Evolutionary conservation across 2,329 filamentous ascomycete species (phyloP).

Genomic region (Tolypocladium tropicale): DNA sequence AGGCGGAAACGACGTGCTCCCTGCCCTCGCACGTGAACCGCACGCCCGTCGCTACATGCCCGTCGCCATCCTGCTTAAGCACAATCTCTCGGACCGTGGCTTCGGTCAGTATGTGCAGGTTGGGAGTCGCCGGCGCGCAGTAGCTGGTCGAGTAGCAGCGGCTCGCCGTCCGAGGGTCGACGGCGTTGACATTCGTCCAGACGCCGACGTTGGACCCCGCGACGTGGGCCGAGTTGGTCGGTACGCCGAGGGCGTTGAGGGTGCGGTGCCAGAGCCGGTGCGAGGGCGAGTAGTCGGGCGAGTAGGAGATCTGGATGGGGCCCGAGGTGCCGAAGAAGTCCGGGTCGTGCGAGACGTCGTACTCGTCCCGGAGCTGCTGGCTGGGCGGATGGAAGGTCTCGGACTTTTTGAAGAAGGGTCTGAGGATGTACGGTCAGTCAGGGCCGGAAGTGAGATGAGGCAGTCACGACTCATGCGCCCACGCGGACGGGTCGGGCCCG

Average conservation of each 20-base stretch:
- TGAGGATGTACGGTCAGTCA: conserved; percentile 9
- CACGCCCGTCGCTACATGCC: conserved; percentile 18
- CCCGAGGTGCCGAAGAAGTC: conserved; percentile 31
- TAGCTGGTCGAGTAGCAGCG: conserved; percentile 39
- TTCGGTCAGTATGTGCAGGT: conserved; percentile 26
- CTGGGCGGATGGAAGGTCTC: conserved; percentile 35
- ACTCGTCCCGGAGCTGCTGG: conserved; percentile 19
- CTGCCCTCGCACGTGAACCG: conserved; percentile 25
- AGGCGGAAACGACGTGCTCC: conserved; percentile 24
- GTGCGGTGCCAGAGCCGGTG: conserved; percentile 38
- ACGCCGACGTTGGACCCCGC: conserved; percentile 39
- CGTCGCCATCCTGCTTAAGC: conserved; percentile 12
- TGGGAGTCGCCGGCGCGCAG: conserved; percentile 28
- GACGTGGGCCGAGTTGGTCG: conserved; percentile 32
- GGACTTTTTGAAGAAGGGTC: conserved; percentile 39
- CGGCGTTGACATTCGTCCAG: conserved; percentile 37
- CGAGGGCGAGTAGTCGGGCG: conserved; percentile 25
- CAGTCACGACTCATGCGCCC: neutral
- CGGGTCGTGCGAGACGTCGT: conserved; percentile 27
- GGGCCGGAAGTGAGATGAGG: neutral
- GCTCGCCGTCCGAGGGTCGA: conserved; percentile 32
- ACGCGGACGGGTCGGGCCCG: neutral
- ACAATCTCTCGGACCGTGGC: conserved; percentile 17
- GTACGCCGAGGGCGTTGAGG: conserved; percentile 30
- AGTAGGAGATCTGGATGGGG: conserved; percentile 38